Evolutionary conservation across 192 early-diverging fungal species (phyloP).

Genomic region (Backusella liffmaniae): DNA sequence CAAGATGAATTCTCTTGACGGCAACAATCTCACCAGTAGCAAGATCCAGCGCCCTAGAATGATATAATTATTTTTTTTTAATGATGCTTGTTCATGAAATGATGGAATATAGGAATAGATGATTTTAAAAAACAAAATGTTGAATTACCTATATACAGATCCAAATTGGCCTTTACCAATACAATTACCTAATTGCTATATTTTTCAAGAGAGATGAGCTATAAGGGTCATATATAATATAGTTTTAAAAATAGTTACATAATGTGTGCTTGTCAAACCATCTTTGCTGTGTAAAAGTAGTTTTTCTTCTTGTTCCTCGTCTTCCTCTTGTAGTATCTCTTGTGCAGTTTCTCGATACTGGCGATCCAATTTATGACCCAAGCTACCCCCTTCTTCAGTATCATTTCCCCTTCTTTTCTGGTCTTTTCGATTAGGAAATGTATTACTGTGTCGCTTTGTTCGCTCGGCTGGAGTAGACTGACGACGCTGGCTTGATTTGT

Average conservation of each 20-base stretch:
- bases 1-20: slow-evolving; percentile 81
- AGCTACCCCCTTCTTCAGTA: neutral
- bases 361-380: slow-evolving; percentile 19
- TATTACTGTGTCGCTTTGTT: slow-evolving; percentile 14
- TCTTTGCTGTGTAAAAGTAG: slow-evolving; percentile 37
- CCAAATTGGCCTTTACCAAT: slow-evolving; percentile 92
- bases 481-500: neutral
- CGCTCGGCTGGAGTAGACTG: neutral
- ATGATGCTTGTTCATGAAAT: too few relatives aligned
- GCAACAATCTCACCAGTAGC: slow-evolving; percentile 83
- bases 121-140: neutral
- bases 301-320: slow-evolving; percentile 20
- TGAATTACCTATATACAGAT: slow-evolving; percentile 68
- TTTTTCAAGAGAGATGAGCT: slow-evolving; percentile 34
- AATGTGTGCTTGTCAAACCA: slow-evolving; percentile 41
- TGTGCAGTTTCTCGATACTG: slow-evolving; percentile 22
- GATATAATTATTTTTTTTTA: too few relatives aligned
- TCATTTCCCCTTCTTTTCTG: neutral
- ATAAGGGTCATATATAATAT: slow-evolving; percentile 54
- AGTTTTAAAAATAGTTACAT: slow-evolving; percentile 38
- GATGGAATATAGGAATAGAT: too few relatives aligned
- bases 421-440: slow-evolving; percentile 17
- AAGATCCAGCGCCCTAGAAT: slow-evolving; percentile 69
- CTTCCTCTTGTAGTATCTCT: slow-evolving; percentile 10
- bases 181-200: slow-evolving; percentile 80